phyloP scores from a whole-genome alignment of 2,329 filamentous ascomycete genomes.

The Mycosphaerelloides madeirae region DNA sequence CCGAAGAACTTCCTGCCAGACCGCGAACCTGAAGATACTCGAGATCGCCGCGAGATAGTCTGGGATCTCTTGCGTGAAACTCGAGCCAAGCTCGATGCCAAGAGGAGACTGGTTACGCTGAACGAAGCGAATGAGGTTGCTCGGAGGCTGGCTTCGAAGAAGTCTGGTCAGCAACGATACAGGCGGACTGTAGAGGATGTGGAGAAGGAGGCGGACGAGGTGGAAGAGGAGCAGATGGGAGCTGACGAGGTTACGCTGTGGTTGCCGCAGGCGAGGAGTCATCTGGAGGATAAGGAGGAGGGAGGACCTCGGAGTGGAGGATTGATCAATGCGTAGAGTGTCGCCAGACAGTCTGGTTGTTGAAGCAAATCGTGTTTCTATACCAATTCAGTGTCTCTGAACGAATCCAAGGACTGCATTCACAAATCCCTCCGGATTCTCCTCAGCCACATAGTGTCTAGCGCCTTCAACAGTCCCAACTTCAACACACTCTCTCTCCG shows the following conservation, averaged over 20 bases:
- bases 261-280: conserved; percentile 1
- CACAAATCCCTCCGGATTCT: conserved; percentile 38
- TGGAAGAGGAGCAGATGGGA: background rate
- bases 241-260: conserved; percentile 7
- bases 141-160: conserved; percentile 27
- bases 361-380: no score
- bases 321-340: no score
- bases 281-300: background rate
- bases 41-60: conserved; percentile 24
- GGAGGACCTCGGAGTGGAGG: no score
- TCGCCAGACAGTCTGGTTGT: no score
- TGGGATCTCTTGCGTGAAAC: conserved; percentile 36
- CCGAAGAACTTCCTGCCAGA: conserved; percentile 21
- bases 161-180: conserved; percentile 3
- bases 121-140: conserved; percentile 60
- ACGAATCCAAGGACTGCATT: conserved; percentile 25
- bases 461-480: conserved; percentile 11
- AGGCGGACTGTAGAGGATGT: background rate
- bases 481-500: background rate
- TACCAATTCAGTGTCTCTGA: background rate
- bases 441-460: conserved; percentile 38
- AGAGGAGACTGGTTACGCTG: conserved; percentile 53
- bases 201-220: background rate
- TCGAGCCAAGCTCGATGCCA: conserved; percentile 31
- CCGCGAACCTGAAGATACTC: conserved; percentile 3